Evolutionary conservation across 2,329 filamentous ascomycete genomes (phyloP).

Genomic region (Moelleriella libera): DNA sequence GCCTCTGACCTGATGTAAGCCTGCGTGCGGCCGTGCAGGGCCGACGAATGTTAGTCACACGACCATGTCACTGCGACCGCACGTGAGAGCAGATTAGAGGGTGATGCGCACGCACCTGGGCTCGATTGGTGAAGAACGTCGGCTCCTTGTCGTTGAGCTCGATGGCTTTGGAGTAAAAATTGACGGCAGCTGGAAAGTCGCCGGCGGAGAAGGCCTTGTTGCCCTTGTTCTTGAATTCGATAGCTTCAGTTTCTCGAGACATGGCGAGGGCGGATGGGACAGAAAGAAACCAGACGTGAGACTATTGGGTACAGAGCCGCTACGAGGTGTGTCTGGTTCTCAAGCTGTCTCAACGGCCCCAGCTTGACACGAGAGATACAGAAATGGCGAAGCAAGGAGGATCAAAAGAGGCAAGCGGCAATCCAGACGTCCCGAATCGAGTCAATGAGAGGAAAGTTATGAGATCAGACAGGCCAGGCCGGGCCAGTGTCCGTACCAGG

Average conservation of each 20-base stretch:
- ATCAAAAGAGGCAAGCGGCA: too few species aligned
- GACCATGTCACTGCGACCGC: not conserved
- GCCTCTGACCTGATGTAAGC: slow-evolving; percentile 91
- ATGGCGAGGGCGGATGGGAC: slow-evolving; percentile 13
- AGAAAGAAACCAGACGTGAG: slow-evolving; percentile 3
- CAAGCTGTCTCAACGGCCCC: too few species aligned
- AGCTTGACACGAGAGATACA: too few species aligned
- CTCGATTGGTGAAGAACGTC: slow-evolving; percentile 86
- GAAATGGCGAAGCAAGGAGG: too few species aligned
- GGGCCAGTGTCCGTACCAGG: too few species aligned
- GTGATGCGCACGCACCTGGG: slow-evolving; percentile 51
- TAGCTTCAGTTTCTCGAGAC: slow-evolving; percentile 60
- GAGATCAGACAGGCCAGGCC: too few species aligned
- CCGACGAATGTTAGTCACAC: not conserved
- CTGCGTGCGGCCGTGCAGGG: slow-evolving; percentile 25
- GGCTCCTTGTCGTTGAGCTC: slow-evolving; percentile 69
- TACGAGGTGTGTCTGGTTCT: too few species aligned
- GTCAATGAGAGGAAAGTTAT: too few species aligned
- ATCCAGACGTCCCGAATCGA: too few species aligned
- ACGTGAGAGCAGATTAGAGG: slow-evolving; percentile 4
- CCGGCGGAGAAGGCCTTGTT: slow-evolving; percentile 85
- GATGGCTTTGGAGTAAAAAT: slow-evolving; percentile 80
- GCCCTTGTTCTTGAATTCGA: slow-evolving; percentile 80
- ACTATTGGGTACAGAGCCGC: not conserved
- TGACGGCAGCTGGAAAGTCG: slow-evolving; percentile 72